A percentile compares a stretch with the other conserved stretches of the same genome.
Conservation (phyloP, 1,284 basidiomycete species). For the Ceraceosorus bombacis region DNA sequence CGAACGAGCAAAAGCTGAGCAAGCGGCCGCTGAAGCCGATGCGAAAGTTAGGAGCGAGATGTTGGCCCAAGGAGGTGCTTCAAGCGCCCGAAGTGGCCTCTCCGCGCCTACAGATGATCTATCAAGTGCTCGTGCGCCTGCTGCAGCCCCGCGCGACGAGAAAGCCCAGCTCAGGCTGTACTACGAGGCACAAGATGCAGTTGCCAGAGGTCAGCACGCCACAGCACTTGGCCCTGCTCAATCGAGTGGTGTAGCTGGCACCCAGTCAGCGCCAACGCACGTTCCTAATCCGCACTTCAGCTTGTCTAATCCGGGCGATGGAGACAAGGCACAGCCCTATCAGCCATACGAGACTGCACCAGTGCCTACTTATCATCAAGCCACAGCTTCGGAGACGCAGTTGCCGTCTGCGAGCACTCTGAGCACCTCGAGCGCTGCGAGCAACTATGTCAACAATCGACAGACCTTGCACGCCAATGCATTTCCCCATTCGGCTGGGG, state of each 20-base stretch:
- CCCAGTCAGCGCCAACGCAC: not conserved
- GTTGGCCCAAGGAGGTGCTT: conserved; percentile 5
- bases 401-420: too few relatives aligned
- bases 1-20: conserved; percentile 31
- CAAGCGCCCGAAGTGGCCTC: not conserved
- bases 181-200: conserved; percentile 34
- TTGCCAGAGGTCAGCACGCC: conserved; percentile 15
- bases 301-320: not conserved
- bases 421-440: too few relatives aligned
- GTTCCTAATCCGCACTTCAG: not conserved
- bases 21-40: conserved; percentile 10
- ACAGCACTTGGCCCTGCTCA: not conserved
- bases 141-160: conserved; percentile 8
- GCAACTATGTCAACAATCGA: too few relatives aligned
- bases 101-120: not conserved
- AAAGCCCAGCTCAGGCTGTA: conserved; percentile 36
- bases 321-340: too few relatives aligned
- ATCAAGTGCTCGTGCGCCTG: conserved; percentile 2
- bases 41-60: conserved; percentile 12
- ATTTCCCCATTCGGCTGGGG: not conserved
- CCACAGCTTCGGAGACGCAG: too few relatives aligned
- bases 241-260: not conserved
- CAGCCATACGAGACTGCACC: too few relatives aligned
- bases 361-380: too few relatives aligned
- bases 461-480: not conserved